A percentile compares a stretch with the other conserved stretches of the same genome.
phyloP scores from a whole-genome alignment of 2,329 filamentous ascomycete species.

The Alternaria sp. region DNA sequence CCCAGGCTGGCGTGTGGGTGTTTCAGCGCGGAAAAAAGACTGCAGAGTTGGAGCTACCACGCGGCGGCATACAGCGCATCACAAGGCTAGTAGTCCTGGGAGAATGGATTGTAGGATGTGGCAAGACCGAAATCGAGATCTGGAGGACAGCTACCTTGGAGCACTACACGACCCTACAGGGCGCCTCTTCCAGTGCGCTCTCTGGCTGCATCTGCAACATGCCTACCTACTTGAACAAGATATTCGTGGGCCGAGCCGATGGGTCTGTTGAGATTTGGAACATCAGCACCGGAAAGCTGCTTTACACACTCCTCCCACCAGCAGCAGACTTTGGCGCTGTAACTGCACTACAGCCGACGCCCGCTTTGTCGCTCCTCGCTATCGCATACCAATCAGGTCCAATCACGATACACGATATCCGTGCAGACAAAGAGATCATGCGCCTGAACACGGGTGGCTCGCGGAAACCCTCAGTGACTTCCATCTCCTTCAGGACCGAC shows the following conservation, averaged over 20 bases:
- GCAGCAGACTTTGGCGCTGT: conserved; percentile 77
- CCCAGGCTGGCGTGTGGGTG: conserved; percentile 79
- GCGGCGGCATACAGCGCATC: conserved; percentile 73
- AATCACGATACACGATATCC: conserved; percentile 81
- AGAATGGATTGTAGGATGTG: conserved; percentile 87
- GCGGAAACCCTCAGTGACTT: conserved; percentile 71
- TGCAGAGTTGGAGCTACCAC: conserved; percentile 74
- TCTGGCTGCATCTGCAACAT: conserved; percentile 84
- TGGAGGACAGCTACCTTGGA: conserved; percentile 87
- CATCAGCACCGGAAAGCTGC: conserved; percentile 85
- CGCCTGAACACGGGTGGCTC: conserved; percentile 71
- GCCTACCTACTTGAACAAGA: conserved; percentile 95
- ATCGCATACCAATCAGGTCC: conserved; percentile 85
- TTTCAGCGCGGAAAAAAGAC: conserved; percentile 91
- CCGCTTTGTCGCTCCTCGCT: conserved; percentile 83
- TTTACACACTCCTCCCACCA: conserved; percentile 87
- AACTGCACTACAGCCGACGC: conserved; percentile 85
- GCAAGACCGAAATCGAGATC: conserved; percentile 78
- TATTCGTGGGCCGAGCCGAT: conserved; percentile 86
- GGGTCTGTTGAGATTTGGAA: conserved; percentile 98
- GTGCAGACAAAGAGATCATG: conserved; percentile 77
- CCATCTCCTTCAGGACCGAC: conserved; percentile 90
- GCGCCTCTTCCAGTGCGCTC: conserved; percentile 70
- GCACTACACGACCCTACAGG: conserved; percentile 84
- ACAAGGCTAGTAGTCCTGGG: conserved; percentile 83